Base-by-base conservation (phyloP, 805 yeast genomes). In the Naumovozyma baii region DNA sequence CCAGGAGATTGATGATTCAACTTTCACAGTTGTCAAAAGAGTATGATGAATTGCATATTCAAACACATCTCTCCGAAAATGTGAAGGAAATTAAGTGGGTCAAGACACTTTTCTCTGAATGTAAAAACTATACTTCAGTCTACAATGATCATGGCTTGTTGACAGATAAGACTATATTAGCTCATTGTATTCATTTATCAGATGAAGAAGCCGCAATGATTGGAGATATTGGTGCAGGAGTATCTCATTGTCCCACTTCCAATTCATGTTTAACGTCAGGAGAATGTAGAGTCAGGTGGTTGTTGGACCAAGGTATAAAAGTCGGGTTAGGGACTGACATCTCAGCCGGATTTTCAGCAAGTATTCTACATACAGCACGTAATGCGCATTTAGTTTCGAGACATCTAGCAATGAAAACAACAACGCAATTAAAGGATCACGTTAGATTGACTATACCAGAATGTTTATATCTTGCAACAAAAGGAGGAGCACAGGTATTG, bases 161-260 rank as follows among this genome's bases (percentile, higher is more conserved):
- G 36, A 73, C 73, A 16, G 59, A 66, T 1, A 74, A 73, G 46
- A 87, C 97, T 0, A 76, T 86, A 22, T 64, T 90, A 42, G 98
- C 96, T 0, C 98, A 90, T 55, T 94, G 92, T 29, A 69, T 92
- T 30, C 94, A 88, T 54, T 64, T 90, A 39, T 48, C 74, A 1
- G 76, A 74, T 7, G 68, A 68, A 2, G 98, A 90, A 59, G 67
- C 78, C 32, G 61, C 69, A 14, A 44, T 83, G 16, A 67, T 92
- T 34, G 70, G 68, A 45, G 45, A 51, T 14, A 70, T 73, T 16
- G 63, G 73, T 4, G 65, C 85, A 25, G 94, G 96, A 10, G 75
- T 90, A 14, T 73, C 94, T 3, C 97, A 92, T 61, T 90, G 98
- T 63, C 98, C 98, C 2, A 76, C 86, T 9, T 83, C 95, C 14